Conservation (phyloP, 805 yeast genomes). For the Candida dajiaensis region DNA sequence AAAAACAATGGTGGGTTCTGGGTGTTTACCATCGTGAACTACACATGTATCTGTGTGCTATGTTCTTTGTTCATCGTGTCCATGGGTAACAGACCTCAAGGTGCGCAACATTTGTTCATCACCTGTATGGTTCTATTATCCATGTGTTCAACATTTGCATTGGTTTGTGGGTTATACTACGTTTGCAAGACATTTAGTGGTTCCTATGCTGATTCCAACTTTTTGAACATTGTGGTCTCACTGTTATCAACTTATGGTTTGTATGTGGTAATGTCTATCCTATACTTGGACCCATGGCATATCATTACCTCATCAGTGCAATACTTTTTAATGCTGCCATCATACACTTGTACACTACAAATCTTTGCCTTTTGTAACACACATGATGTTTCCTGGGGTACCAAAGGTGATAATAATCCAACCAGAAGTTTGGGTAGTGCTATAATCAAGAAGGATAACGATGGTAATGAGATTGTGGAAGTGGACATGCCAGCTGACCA, state of each 20-base stretch:
- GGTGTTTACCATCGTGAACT: constrained; percentile 80
- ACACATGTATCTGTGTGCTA: constrained; percentile 73
- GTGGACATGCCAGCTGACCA: constrained; percentile 68
- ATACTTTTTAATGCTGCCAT: constrained; percentile 84
- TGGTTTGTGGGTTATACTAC: constrained; percentile 77
- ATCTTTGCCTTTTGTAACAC: constrained; percentile 97
- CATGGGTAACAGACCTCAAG: constrained; percentile 97
- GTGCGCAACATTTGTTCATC: constrained; percentile 76
- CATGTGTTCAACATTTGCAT: constrained; percentile 74
- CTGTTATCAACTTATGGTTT: constrained; percentile 88
- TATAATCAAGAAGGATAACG: constrained; percentile 61
- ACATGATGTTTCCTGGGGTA: constrained; percentile 99
- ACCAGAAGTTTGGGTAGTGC: constrained; percentile 69
- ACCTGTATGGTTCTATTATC: constrained; percentile 67
- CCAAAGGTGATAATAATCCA: constrained; percentile 86
- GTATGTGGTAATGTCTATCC: constrained; percentile 71
- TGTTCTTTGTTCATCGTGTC: constrained; percentile 88
- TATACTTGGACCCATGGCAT: constrained; percentile 97
- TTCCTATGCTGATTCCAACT: constrained; percentile 38
- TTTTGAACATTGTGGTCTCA: constrained; percentile 77
- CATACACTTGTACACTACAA: constrained; percentile 87
- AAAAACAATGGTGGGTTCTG: constrained; percentile 74
- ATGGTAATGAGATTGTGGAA: constrained; percentile 74
- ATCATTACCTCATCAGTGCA: constrained; percentile 80
- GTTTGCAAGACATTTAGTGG: constrained; percentile 48